phyloP scores from a whole-genome alignment of 2,329 filamentous ascomycete species.

The Colletotrichum sp. region DNA sequence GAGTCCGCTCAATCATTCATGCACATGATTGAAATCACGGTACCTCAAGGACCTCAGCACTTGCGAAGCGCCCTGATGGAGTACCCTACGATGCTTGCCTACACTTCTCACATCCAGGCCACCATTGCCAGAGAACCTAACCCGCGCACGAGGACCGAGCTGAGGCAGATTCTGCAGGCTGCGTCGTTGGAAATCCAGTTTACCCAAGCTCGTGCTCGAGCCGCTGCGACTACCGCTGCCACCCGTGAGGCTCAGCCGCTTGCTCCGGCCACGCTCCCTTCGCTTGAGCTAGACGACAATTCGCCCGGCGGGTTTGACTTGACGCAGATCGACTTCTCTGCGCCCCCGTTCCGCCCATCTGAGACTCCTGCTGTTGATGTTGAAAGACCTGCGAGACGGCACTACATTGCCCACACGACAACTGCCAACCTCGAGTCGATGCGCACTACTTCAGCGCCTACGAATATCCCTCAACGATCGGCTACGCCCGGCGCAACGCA shows the following conservation, averaged over 20 bases:
- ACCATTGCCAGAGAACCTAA: constrained; percentile 58
- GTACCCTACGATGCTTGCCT: constrained; percentile 54
- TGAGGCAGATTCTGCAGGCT: constrained; percentile 54
- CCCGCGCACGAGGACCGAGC: constrained; percentile 50
- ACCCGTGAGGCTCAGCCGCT: constrained; percentile 25
- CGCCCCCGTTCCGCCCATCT: not conserved
- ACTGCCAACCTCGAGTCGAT: not conserved
- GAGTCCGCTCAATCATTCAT: constrained; percentile 47
- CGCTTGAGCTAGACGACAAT: not conserved
- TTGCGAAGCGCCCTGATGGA: constrained; percentile 50
- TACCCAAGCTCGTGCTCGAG: constrained; percentile 39
- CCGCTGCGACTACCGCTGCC: constrained; percentile 28
- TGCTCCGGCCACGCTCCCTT: not conserved
- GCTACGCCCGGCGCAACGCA: not conserved
- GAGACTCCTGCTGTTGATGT: not conserved
- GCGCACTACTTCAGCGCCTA: not conserved
- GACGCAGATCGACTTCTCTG: not conserved
- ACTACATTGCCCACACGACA: not conserved
- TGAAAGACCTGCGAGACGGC: not conserved
- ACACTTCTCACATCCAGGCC: constrained; percentile 52
- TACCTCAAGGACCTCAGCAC: constrained; percentile 54
- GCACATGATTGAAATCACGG: constrained; percentile 57
- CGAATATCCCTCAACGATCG: not conserved
- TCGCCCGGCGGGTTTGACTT: not conserved
- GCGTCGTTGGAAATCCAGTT: constrained; percentile 52